These are phyloP conservation scores for Podospora pseudoanserina DNA, from an alignment of 495 filamentous ascomycete species.

Conservation along the genomic window DNA sequence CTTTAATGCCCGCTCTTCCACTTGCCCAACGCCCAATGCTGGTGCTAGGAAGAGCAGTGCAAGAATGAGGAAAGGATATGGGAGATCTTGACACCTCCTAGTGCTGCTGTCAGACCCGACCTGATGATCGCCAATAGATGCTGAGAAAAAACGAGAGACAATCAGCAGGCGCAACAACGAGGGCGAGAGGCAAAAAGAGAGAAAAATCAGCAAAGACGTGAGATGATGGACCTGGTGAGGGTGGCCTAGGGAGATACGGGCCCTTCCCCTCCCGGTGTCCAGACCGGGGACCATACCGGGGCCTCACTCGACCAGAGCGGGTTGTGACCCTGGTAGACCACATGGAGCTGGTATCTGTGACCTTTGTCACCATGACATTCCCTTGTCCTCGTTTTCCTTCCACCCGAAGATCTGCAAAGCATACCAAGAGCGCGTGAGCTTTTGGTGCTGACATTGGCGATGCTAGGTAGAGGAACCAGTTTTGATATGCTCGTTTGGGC, in stretches of 20 bases:
- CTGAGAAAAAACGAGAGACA: not conserved
- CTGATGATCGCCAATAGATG: not conserved
- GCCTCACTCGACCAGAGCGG: too few relatives aligned
- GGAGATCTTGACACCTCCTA: not conserved
- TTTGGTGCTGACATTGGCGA: slow-evolving; percentile 3
- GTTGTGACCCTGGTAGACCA: not conserved
- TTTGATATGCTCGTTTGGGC: not conserved
- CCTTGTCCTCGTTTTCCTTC: not conserved
- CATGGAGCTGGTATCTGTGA: not conserved
- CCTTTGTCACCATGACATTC: not conserved
- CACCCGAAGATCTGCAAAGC: not conserved
- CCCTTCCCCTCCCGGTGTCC: not conserved
- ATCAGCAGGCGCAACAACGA: not conserved
- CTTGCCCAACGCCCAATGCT: not conserved
- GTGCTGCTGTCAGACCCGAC: not conserved
- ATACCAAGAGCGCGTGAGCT: not conserved
- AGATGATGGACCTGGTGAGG: not conserved
- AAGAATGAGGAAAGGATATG: not conserved
- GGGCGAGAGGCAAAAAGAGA: not conserved
- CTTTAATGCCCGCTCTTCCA: not conserved
- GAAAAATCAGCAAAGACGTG: not conserved
- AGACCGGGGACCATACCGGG: not conserved
- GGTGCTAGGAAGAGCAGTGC: not conserved
- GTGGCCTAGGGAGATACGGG: not conserved
- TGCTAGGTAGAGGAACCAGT: not conserved